Evolutionary conservation across 106 monocot species (phyloP).

Genomic region (Platanthera guangdongensis): DNA sequence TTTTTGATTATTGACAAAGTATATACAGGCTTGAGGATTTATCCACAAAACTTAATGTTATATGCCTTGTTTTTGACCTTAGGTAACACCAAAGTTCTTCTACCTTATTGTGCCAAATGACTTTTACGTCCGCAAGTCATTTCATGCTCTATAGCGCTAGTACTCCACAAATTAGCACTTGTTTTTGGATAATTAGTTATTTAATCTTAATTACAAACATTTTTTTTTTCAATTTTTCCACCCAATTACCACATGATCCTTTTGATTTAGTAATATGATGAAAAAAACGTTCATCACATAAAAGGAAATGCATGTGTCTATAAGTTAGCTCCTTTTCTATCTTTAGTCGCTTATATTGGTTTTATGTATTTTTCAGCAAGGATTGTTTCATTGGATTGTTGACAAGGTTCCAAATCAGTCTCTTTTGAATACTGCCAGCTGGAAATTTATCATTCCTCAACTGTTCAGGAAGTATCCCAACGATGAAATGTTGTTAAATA

Average conservation of each 20-base stretch:
- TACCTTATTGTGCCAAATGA: background rate
- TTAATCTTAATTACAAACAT: background rate
- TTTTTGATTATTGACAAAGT: too few relatives aligned
- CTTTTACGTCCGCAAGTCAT: background rate
- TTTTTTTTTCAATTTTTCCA: background rate
- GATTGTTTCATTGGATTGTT: slow-evolving; percentile 75
- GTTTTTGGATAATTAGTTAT: background rate
- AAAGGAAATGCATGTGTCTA: background rate
- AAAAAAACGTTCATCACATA: background rate
- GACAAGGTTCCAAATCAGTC: slow-evolving; percentile 82
- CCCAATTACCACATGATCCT: background rate
- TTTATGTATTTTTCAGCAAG: slow-evolving; percentile 42
- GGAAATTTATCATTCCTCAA: slow-evolving; percentile 73
- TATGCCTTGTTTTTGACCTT: too few relatives aligned
- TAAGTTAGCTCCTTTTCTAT: background rate
- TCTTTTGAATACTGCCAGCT: slow-evolving; percentile 72
- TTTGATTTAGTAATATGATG: background rate
- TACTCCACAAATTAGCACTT: background rate
- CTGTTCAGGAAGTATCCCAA: slow-evolving; percentile 85
- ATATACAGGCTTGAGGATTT: too few relatives aligned
- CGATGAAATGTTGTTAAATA: slow-evolving; percentile 75
- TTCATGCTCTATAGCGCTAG: background rate
- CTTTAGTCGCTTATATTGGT: background rate
- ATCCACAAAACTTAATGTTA: too few relatives aligned
- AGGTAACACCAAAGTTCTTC: too few relatives aligned